phyloP scores from a whole-genome alignment of 306 rosid genomes.

The Argentina anserina region DNA sequence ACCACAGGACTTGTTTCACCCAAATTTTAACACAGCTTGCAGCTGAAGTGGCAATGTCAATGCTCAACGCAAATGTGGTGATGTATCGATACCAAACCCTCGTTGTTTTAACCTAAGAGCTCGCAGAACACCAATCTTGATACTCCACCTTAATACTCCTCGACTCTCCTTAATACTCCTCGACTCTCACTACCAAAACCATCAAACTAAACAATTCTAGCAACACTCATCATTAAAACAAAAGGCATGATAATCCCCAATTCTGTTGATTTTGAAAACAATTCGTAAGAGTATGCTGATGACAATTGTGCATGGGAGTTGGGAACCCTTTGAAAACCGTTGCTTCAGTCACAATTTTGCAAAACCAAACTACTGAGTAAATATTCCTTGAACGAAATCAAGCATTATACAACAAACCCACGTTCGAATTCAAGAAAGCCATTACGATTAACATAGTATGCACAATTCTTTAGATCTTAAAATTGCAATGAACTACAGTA shows the following conservation, averaged over 20 bases:
- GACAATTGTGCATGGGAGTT: background rate
- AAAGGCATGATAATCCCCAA: background rate
- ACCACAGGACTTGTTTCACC: background rate
- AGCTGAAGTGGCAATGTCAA: background rate
- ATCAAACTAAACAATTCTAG: background rate
- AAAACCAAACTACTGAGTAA: background rate
- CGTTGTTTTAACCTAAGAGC: background rate
- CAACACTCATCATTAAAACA: background rate
- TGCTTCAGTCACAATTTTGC: background rate
- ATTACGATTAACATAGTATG: background rate
- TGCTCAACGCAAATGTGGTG: background rate
- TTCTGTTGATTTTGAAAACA: background rate
- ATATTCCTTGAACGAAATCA: background rate
- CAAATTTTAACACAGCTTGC: background rate
- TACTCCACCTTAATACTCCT: background rate
- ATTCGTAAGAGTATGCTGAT: too few species aligned
- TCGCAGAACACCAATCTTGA: background rate
- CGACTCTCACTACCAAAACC: background rate
- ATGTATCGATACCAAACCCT: background rate
- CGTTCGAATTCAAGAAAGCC: background rate
- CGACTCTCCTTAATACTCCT: background rate
- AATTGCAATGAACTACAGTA: background rate
- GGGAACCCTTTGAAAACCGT: background rate
- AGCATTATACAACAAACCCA: background rate
- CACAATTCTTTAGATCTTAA: background rate